phyloP scores from a whole-genome alignment of 345 rosid species.

The Ceriops decandra region DNA sequence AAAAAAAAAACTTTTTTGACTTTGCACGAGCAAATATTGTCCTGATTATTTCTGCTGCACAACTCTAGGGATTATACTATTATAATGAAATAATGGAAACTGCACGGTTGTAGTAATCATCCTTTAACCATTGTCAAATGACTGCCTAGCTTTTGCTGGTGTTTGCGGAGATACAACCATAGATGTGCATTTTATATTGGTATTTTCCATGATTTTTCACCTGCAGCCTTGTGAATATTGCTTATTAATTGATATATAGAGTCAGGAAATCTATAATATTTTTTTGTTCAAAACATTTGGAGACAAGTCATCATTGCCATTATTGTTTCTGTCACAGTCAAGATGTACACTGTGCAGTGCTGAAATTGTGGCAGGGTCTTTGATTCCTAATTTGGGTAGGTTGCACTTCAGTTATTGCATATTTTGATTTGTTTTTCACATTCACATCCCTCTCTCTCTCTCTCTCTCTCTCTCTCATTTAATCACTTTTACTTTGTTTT shows the following conservation, averaged over 20 bases:
- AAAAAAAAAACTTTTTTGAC: too few relatives aligned
- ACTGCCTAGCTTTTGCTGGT: too few relatives aligned
- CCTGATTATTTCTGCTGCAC: too few relatives aligned
- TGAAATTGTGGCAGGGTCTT: conserved; percentile 63
- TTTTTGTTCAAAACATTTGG: conserved; percentile 4
- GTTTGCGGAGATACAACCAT: too few relatives aligned
- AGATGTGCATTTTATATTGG: too few relatives aligned
- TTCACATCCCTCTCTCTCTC: not conserved
- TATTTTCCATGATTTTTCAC: too few relatives aligned
- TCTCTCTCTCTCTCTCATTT: not conserved
- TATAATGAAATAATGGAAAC: too few relatives aligned
- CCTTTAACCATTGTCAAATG: too few relatives aligned
- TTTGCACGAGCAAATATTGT: too few relatives aligned
- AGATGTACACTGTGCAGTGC: conserved; percentile 89
- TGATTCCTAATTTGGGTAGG: conserved; percentile 84
- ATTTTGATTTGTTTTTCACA: not conserved
- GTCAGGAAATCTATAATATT: not conserved
- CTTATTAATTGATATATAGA: not conserved
- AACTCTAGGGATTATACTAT: too few relatives aligned
- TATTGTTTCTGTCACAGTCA: conserved; percentile 61
- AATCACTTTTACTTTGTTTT: not conserved
- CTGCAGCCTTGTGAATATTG: not conserved
- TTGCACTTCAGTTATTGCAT: conserved; percentile 17
- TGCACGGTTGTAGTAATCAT: too few relatives aligned
- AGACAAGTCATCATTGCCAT: conserved; percentile 29